Base-by-base conservation (phyloP, 2,329 filamentous ascomycete genomes). In the Graphiopsis chlorocephala region DNA sequence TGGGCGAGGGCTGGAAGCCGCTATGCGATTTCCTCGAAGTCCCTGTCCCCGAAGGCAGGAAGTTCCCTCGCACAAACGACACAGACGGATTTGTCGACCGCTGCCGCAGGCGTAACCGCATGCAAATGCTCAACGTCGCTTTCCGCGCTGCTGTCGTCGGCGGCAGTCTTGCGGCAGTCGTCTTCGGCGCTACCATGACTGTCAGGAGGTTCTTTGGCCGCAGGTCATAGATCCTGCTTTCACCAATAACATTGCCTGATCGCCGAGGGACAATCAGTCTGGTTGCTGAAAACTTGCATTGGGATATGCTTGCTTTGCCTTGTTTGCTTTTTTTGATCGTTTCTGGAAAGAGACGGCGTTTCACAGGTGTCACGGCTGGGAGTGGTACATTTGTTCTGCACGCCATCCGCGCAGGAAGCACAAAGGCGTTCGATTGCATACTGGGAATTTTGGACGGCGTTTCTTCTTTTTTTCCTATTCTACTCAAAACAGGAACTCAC, bases 11-110 rank as follows among this genome's bases (percentile, higher is more conserved):
- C 65, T 85, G 83, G 83, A 79, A 77, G 65, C 83, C 83, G 23
- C 78, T 85, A 17, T 84, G 82, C 76, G 79, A 84, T 65, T 85
- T 85, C 76, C 78, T 85, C 48, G 82, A 80, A 31, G 80, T 83
- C 53, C 80, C 82, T 20, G 72, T 83, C 1, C 83, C 83, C 3
- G 78, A 77, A 47, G 73, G 82, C 71, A 77, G 76, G 63, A 77
- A 80, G 61, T 84, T 84, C 73, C 83, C 83, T 17, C 79, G 80
- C 61, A 82, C 81, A 47, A 85, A 84, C 71, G 82, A 84, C 73
- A 83, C 82, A 65, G 81, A 82, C 71, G 79, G 82, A 66, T 85
- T 85, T 73, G 83, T 85, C 69, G 81, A 82, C 70, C 80, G 83
- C 69, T 85, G 82, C 76, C 79, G 79, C 64, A 79, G 76, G 56